Conservation (phyloP, 73 alveolate genomes). For the Symbiodinium pilosum region DNA sequence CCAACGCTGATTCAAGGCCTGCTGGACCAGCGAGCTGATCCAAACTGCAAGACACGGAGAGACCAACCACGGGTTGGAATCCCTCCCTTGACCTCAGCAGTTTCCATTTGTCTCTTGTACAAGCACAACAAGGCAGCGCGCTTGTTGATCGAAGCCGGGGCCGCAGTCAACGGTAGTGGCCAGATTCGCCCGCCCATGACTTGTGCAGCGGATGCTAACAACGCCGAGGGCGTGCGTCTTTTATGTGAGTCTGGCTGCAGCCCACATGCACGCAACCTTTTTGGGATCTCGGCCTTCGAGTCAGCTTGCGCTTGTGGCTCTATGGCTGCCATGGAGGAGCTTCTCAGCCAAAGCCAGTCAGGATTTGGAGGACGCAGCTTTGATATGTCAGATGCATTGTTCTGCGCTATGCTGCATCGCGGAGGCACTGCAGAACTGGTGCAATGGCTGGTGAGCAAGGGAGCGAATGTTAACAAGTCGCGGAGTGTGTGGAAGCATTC, state of each 20-base stretch:
- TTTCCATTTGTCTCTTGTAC: not conserved
- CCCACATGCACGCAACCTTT: not conserved
- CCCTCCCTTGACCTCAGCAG: not conserved
- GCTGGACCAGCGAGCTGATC: not conserved
- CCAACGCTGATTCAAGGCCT: not conserved
- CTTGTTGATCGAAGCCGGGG: not conserved
- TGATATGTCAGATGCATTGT: not conserved
- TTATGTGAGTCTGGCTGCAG: conserved; percentile 6
- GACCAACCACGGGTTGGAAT: not conserved
- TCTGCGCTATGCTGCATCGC: not conserved
- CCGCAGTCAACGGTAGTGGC: not conserved
- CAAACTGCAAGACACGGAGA: not conserved
- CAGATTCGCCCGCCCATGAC: not conserved
- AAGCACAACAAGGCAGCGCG: not conserved
- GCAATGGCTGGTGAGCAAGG: not conserved
- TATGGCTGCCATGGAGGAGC: not conserved
- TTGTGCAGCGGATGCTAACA: not conserved
- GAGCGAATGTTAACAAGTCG: not conserved
- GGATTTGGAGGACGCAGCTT: not conserved
- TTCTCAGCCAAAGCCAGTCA: too few species aligned
- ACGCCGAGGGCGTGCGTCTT: not conserved
- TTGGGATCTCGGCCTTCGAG: not conserved
- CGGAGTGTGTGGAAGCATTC: not conserved
- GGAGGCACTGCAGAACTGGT: not conserved
- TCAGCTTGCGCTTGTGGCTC: not conserved